Conservation (phyloP, 2,329 filamentous ascomycete genomes). For the Botrytis tulipae region DNA sequence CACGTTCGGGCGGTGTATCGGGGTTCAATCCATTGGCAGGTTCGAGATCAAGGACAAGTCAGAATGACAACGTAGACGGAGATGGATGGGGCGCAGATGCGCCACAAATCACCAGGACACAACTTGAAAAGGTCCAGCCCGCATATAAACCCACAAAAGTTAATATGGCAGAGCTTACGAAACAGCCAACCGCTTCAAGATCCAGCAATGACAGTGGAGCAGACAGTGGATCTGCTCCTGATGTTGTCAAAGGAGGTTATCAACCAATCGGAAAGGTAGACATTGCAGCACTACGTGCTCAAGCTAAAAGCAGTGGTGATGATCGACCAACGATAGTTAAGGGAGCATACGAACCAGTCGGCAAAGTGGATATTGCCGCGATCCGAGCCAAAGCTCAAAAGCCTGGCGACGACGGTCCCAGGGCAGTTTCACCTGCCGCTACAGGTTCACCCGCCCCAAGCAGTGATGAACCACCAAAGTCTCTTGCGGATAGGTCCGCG, state of each 20-base stretch:
- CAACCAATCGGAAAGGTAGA: constrained; percentile 97
- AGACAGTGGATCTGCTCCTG: constrained; percentile 47
- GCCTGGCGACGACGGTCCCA: constrained; percentile 43
- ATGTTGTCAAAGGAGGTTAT: constrained; percentile 82
- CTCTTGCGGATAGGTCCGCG: constrained; percentile 71
- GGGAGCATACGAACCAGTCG: constrained; percentile 89
- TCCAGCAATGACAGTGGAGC: constrained; percentile 49
- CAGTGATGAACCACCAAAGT: constrained; percentile 52
- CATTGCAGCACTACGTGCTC: constrained; percentile 83
- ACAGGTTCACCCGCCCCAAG: constrained; percentile 40
- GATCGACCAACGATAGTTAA: constrained; percentile 84
- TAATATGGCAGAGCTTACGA: constrained; percentile 81
- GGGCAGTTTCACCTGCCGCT: constrained; percentile 45
- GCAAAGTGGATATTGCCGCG: constrained; percentile 95
- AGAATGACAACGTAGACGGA: constrained; percentile 61
- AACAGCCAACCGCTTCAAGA: constrained; percentile 61
- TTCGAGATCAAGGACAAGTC: constrained; percentile 57
- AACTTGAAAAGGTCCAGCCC: constrained; percentile 87
- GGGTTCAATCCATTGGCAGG: constrained; percentile 67
- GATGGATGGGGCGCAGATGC: constrained; percentile 97
- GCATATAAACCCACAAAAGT: constrained; percentile 96
- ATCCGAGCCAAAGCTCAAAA: constrained; percentile 83
- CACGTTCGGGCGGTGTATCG: constrained; percentile 47
- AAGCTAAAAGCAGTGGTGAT: constrained; percentile 66
- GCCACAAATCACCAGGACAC: constrained; percentile 79